Conservation (phyloP, 1,139 yeast genomes). For the Hanseniaspora gamundiae region DNA sequence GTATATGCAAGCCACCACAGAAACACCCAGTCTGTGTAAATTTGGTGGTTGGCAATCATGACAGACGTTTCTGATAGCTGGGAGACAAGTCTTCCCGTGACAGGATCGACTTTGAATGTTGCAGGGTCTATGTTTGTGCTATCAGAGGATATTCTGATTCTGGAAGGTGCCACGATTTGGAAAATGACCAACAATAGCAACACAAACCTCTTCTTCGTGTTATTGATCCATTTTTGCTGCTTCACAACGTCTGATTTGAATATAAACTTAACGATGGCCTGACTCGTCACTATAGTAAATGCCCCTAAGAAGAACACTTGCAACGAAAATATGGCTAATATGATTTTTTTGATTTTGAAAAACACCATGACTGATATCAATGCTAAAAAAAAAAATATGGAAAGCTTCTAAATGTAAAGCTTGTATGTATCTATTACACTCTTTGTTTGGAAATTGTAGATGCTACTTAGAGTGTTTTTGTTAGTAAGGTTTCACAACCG, state of each 20-base stretch:
- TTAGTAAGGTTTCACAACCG: no score
- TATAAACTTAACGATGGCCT: constrained; percentile 10
- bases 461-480: no score
- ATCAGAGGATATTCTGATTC: constrained; percentile 22
- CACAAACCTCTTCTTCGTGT: constrained; percentile 21
- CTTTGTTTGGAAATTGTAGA: no score
- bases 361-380: neutral
- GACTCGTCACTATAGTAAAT: constrained; percentile 13
- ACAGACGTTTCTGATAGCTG: constrained; percentile 16
- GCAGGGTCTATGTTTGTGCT: constrained; percentile 17
- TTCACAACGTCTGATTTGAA: constrained; percentile 10
- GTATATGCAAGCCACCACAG: constrained; percentile 82
- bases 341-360: neutral
- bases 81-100: constrained; percentile 16
- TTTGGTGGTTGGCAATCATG: constrained; percentile 72
- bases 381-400: no score
- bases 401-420: no score
- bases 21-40: constrained; percentile 89
- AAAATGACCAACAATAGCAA: constrained; percentile 19
- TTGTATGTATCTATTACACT: no score
- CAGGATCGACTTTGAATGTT: constrained; percentile 14
- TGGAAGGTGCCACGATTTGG: constrained; percentile 19
- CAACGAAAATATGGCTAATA: constrained; percentile 4
- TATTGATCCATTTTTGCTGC: constrained; percentile 16
- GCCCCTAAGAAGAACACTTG: constrained; percentile 8